A percentile compares a stretch with the other conserved stretches of the same genome.
These are phyloP conservation scores for Truncatella angustata DNA, from an alignment of 2,329 filamentous ascomycete genomes.

Conservation along the genomic window DNA sequence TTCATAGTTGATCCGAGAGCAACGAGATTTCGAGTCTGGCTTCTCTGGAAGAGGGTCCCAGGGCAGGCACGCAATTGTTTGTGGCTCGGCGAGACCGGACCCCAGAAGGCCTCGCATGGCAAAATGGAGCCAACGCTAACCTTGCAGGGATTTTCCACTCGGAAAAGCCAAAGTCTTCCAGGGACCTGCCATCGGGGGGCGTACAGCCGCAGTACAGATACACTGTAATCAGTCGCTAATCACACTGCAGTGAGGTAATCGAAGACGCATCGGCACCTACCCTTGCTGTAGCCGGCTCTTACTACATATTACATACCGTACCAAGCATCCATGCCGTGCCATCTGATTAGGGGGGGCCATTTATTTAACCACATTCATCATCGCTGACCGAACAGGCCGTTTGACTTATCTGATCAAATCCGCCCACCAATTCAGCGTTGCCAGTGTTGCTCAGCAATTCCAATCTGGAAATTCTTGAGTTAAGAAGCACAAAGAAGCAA, in stretches of 20 bases:
- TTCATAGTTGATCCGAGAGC: background rate
- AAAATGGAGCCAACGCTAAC: background rate
- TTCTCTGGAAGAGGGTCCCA: too few species aligned
- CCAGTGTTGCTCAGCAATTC: background rate
- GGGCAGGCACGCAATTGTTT: constrained; percentile 5
- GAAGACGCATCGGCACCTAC: background rate
- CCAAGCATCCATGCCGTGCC: too few species aligned
- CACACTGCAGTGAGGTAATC: background rate
- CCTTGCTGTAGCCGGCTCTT: background rate
- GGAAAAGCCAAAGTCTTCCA: background rate
- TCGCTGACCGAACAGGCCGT: background rate
- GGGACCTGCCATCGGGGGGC: constrained; percentile 1
- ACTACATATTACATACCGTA: background rate
- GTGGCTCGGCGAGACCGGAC: constrained; percentile 8
- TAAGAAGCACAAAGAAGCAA: background rate
- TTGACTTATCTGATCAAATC: constrained; percentile 7
- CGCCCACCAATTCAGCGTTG: background rate
- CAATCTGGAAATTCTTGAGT: background rate
- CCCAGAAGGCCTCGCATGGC: background rate
- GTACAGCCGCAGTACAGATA: background rate
- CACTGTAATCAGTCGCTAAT: background rate
- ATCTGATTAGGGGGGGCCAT: constrained; percentile 7
- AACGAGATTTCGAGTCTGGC: background rate
- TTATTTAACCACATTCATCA: constrained; percentile 6
- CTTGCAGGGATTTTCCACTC: background rate